phyloP scores from a whole-genome alignment of 805 yeast species.

The Kurtzmaniella fragi region DNA sequence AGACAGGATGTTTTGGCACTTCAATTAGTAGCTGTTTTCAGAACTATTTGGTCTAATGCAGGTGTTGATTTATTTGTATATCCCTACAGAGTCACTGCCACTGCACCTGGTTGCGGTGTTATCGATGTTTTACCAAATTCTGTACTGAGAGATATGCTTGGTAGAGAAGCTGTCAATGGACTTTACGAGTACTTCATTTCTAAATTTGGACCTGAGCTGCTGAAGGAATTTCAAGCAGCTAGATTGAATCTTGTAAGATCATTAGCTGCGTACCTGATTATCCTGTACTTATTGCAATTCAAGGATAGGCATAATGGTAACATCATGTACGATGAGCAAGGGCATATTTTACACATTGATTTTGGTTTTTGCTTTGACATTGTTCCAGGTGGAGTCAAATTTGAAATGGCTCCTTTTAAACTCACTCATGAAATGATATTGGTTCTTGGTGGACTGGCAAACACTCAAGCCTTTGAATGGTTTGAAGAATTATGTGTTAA shows the following conservation, averaged over 20 bases:
- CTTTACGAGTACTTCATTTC: constrained; percentile 86
- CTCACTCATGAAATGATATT: constrained; percentile 93
- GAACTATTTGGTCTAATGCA: constrained; percentile 81
- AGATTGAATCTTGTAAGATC: constrained; percentile 90
- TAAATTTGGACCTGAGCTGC: constrained; percentile 91
- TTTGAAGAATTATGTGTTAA: constrained; percentile 94
- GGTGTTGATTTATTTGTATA: constrained; percentile 89
- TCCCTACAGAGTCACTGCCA: constrained; percentile 95
- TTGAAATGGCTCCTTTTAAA: constrained; percentile 97
- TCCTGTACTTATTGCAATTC: constrained; percentile 85
- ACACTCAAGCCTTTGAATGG: constrained; percentile 86
- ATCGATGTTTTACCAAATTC: constrained; percentile 96
- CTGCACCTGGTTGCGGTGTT: constrained; percentile 99
- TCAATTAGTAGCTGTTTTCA: constrained; percentile 85
- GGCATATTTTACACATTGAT: constrained; percentile 93
- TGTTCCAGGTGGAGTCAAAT: constrained; percentile 97
- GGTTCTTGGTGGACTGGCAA: constrained; percentile 88
- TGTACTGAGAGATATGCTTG: constrained; percentile 95
- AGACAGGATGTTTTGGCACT: constrained; percentile 94
- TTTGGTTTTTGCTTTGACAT: constrained; percentile 98
- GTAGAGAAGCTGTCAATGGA: constrained; percentile 98
- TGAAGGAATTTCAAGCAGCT: constrained; percentile 86
- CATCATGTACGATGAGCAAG: constrained; percentile 91
- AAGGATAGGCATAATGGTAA: constrained; percentile 98
- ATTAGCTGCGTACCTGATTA: constrained; percentile 88